Percentiles rank a stretch among this genome's conserved stretches.
Evolutionary conservation across 2,329 filamentous ascomycete genomes (phyloP).

Genomic region (Eutypa lata): DNA sequence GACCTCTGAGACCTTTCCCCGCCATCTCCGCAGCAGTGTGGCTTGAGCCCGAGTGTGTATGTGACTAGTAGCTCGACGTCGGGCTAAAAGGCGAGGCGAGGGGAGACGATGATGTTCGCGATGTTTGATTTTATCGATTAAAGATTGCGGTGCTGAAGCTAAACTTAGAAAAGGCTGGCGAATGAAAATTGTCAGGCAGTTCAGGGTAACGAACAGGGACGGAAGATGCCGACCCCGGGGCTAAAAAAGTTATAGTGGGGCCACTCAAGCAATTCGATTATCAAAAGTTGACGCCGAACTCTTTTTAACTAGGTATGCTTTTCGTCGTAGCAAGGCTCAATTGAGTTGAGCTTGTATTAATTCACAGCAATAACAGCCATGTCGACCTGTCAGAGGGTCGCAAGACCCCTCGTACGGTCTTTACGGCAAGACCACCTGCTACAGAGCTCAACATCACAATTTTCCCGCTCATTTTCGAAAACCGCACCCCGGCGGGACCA

Average conservation of each 20-base stretch:
- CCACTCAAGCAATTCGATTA: background rate
- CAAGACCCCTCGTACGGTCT: constrained; percentile 53
- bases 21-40: constrained; percentile 37
- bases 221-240: background rate
- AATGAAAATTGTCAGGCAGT: background rate
- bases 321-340: too few relatives aligned
- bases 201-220: background rate
- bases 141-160: background rate
- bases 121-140: constrained; percentile 1
- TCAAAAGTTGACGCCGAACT: too few relatives aligned
- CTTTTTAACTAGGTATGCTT: too few relatives aligned
- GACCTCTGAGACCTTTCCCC: constrained; percentile 45
- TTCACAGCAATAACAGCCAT: constrained; percentile 34
- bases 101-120: background rate
- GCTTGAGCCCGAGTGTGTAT: background rate
- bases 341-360: too few relatives aligned
- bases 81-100: background rate
- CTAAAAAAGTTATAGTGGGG: background rate
- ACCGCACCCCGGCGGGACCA: constrained; percentile 28
- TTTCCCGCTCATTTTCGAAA: constrained; percentile 32
- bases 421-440: constrained; percentile 38
- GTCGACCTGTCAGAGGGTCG: constrained; percentile 59
- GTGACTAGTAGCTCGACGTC: background rate
- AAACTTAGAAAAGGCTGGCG: background rate
- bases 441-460: constrained; percentile 26